Conservation (phyloP, 176 grass and related monocot species). For the Carex scoparia region DNA sequence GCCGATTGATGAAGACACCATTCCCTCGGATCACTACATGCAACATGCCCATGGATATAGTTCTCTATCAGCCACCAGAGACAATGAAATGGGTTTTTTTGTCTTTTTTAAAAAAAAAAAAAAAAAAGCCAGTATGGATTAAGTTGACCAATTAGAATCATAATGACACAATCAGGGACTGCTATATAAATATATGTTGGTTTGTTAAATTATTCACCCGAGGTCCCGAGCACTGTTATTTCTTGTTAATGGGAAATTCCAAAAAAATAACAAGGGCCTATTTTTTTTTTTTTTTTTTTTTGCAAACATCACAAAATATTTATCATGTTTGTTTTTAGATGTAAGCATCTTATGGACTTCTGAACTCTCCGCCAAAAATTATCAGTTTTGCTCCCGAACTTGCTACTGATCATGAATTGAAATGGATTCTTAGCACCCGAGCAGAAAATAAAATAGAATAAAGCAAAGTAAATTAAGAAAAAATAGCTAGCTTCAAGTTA, state of each 20-base stretch:
- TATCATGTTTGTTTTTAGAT: background rate
- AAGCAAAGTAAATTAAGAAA: background rate
- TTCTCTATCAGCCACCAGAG: no score
- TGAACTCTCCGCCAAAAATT: background rate
- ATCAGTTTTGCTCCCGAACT: background rate
- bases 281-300: background rate
- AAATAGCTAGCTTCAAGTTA: background rate
- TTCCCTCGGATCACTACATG: no score
- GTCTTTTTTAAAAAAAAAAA: no score
- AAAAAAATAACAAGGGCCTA: background rate
- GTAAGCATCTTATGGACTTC: background rate
- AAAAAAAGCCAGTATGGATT: no score
- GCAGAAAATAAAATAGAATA: background rate
- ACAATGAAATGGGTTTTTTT: no score
- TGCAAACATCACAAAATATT: background rate
- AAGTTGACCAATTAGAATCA: no score
- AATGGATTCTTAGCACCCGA: background rate
- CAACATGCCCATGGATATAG: no score
- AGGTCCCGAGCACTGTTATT: background rate
- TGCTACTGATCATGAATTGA: background rate
- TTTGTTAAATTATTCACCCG: background rate
- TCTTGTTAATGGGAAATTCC: background rate
- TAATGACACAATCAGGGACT: no score
- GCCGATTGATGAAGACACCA: no score
- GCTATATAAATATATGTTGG: background rate